Evolutionary conservation across 176 grass and related monocot species (phyloP), one percentile per base, ranked within the genome.

Genomic region (Phragmites australis): DNA sequence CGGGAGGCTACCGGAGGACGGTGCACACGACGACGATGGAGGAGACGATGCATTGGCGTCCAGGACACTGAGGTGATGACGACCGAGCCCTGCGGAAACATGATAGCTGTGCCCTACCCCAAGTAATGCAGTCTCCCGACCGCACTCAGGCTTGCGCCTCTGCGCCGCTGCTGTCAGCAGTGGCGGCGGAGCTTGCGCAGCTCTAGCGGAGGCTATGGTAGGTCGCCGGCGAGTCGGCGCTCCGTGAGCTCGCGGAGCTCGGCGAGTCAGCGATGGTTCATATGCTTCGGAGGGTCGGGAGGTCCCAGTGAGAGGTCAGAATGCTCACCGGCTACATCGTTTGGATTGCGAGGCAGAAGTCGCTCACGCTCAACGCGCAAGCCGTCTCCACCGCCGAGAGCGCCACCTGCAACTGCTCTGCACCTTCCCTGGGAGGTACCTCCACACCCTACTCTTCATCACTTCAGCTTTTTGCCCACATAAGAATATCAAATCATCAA

Each of bases 211-310:
- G 60, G 41, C 27, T 80, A 49, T 25, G 47, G 15, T 77, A 74
- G 58, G 5, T 1, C 29, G 57, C 77, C 29, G 60, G 5, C 51
- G 15, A 62, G 6, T 14, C 43, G 0, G 77, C 77, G 84, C 69
- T 77, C 21, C 46, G 8, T 6, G 26, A 31, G 29, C 84, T 86
- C 49, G 70, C 60, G 10, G 29, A 14, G n/a, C 68, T 86, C 60
- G 69, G 59, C 40, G 68, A 81, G 17, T 3, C 41, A 4, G 27
- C 60, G 10, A 69, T 69, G 21, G 39, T 63, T 30, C 60, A 60
- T 40, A 77, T 81, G 59, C 84, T 86, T 29, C 77, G 84, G 16
- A 47, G 21, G 59, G 17, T 86, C 29, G 58, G 16, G 41, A 62
- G 80, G 69, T 39, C 29, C 17, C 65, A 11, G 2, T 53, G 0